phyloP scores from a whole-genome alignment of 768 basidiomycete genomes.

The Lepiota brunneoincarnata region DNA sequence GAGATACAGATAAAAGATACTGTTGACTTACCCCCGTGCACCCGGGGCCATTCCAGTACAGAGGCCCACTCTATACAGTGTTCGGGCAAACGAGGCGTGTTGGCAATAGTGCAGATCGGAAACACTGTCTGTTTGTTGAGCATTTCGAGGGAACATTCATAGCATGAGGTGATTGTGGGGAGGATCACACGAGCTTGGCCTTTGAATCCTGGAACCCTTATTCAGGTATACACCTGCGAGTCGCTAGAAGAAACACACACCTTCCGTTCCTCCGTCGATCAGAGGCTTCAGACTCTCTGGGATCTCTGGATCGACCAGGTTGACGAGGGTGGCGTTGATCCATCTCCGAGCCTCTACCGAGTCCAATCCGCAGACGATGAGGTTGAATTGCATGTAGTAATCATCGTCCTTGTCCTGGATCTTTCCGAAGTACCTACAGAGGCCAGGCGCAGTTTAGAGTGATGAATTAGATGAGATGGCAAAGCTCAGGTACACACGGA shows the following conservation, averaged over 20 bases:
- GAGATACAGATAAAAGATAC: not conserved
- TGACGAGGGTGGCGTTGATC: slow-evolving; percentile 98
- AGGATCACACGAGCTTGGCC: slow-evolving; percentile 97
- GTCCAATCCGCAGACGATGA: slow-evolving; percentile 96
- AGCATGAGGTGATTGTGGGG: slow-evolving; percentile 93
- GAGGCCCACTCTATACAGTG: slow-evolving; percentile 99
- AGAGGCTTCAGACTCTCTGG: slow-evolving; percentile 94
- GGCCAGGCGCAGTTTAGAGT: slow-evolving; percentile 3
- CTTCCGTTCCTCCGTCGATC: slow-evolving; percentile 98
- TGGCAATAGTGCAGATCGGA: slow-evolving; percentile 98
- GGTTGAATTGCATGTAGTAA: slow-evolving; percentile 95
- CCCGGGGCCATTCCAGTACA: slow-evolving; percentile 96
- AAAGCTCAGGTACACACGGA: slow-evolving; percentile 59
- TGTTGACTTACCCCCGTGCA: slow-evolving; percentile 67
- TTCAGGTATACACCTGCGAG: not conserved
- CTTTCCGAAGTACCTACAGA: slow-evolving; percentile 84
- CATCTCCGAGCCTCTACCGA: slow-evolving; percentile 96
- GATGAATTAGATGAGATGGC: not conserved
- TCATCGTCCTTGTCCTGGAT: slow-evolving; percentile 97
- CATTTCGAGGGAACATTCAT: slow-evolving; percentile 98
- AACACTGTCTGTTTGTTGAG: slow-evolving; percentile 96
- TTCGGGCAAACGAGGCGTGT: slow-evolving; percentile 95
- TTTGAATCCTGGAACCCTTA: slow-evolving; percentile 74
- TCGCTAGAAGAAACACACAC: slow-evolving; percentile 34
- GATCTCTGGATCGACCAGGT: slow-evolving; percentile 89